Percentiles rank a stretch among this genome's conserved stretches.
phyloP scores from a whole-genome alignment of 2,329 filamentous ascomycete genomes.

The Phaeomoniella chlamydospora region DNA sequence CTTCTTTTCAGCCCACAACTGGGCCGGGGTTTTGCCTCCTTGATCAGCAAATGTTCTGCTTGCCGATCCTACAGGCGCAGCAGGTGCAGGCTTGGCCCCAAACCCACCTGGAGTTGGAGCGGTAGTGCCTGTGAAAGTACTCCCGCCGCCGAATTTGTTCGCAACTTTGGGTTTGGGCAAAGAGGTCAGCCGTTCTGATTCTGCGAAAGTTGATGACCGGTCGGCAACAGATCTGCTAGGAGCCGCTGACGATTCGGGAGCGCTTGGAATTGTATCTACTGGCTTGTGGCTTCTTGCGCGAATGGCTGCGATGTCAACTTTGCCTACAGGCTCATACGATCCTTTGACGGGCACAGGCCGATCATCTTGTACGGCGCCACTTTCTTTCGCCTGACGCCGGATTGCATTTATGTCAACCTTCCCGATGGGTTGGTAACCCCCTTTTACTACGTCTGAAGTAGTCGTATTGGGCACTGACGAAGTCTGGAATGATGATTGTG shows the following conservation, averaged over 20 bases:
- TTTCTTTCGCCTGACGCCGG: slow-evolving; percentile 55
- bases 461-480: slow-evolving; percentile 21
- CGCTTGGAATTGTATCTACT: slow-evolving; percentile 26
- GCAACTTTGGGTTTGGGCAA: slow-evolving; percentile 91
- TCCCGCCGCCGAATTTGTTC: slow-evolving; percentile 65
- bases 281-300: slow-evolving; percentile 65
- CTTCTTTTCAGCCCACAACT: slow-evolving; percentile 97
- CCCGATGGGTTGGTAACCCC: slow-evolving; percentile 83
- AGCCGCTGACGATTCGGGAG: slow-evolving; percentile 31
- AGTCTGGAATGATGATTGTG: slow-evolving; percentile 47
- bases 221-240: slow-evolving; percentile 55
- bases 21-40: slow-evolving; percentile 90
- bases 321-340: slow-evolving; percentile 85
- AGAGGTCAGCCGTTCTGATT: slow-evolving; percentile 66
- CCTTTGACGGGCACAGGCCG: slow-evolving; percentile 78
- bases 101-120: slow-evolving; percentile 63
- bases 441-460: slow-evolving; percentile 55
- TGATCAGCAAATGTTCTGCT: slow-evolving; percentile 90
- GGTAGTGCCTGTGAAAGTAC: slow-evolving; percentile 75
- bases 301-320: slow-evolving; percentile 94
- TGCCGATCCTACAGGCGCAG: slow-evolving; percentile 59
- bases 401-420: slow-evolving; percentile 97
- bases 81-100: slow-evolving; percentile 43
- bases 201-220: slow-evolving; percentile 56
- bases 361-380: slow-evolving; percentile 47